Evolutionary conservation across 2,329 filamentous ascomycete species (phyloP).

Genomic region (Colletotrichum echinochloae): DNA sequence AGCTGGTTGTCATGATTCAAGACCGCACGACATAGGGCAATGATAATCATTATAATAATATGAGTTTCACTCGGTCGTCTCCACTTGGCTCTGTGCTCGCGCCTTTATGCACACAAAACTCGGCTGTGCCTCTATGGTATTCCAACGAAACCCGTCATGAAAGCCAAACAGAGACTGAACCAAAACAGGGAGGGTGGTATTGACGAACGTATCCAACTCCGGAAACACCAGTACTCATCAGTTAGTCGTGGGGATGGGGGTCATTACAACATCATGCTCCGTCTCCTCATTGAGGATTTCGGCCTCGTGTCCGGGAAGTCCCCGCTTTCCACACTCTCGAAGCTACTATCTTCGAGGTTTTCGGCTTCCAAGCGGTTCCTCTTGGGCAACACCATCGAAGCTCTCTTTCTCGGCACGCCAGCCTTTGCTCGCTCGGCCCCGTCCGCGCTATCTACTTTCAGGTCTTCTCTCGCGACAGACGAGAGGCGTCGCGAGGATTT

Average conservation of each 20-base stretch:
- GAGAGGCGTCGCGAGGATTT: slow-evolving; percentile 55
- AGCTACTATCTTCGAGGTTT: slow-evolving; percentile 49
- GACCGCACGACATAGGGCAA: slow-evolving; percentile 33
- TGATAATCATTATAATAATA: slow-evolving; percentile 40
- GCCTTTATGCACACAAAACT: slow-evolving; percentile 23
- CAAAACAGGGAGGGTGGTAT: slow-evolving; percentile 36
- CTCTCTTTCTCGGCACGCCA: slow-evolving; percentile 52
- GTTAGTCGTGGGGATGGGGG: slow-evolving; percentile 18
- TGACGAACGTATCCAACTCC: slow-evolving; percentile 36
- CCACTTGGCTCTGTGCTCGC: background rate
- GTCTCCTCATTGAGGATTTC: slow-evolving; percentile 58
- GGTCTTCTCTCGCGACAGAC: slow-evolving; percentile 52
- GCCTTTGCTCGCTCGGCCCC: slow-evolving; percentile 45
- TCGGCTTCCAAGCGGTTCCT: slow-evolving; percentile 47
- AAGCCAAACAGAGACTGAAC: slow-evolving; percentile 24
- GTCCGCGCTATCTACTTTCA: slow-evolving; percentile 46
- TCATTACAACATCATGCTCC: slow-evolving; percentile 71
- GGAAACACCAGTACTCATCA: slow-evolving; percentile 37
- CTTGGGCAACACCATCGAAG: slow-evolving; percentile 56
- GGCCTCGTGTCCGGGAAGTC: slow-evolving; percentile 28
- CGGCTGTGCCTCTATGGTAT: slow-evolving; percentile 22
- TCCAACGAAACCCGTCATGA: slow-evolving; percentile 14
- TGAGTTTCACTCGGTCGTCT: slow-evolving; percentile 26
- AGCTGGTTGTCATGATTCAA: slow-evolving; percentile 32
- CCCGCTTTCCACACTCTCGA: slow-evolving; percentile 29